Conservation (phyloP, 2,329 filamentous ascomycete genomes). For the Penicillium sp. region DNA sequence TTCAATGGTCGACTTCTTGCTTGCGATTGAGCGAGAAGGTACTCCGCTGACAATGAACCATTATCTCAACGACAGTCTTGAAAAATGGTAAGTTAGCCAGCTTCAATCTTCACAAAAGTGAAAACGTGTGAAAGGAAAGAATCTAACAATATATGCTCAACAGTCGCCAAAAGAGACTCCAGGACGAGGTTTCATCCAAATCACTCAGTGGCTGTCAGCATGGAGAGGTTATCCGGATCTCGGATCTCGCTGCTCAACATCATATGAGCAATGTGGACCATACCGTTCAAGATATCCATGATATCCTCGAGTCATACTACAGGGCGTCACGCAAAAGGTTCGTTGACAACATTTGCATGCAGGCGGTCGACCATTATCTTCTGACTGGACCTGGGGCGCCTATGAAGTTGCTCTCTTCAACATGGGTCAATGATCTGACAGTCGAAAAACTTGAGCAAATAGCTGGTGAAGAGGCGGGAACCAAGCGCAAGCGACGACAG, state of each 20-base stretch:
- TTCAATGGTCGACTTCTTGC: constrained; percentile 54
- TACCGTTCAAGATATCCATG: constrained; percentile 55
- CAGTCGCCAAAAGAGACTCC: constrained; percentile 1
- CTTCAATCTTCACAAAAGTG: not conserved
- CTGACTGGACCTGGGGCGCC: constrained; percentile 54
- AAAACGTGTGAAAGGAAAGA: too few relatives aligned
- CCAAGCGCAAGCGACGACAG: constrained; percentile 44
- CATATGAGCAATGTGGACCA: constrained; percentile 19
- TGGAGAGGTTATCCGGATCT: not conserved
- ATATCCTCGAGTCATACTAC: constrained; percentile 64
- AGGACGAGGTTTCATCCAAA: not conserved
- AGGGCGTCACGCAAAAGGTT: constrained; percentile 62
- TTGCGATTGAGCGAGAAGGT: constrained; percentile 52
- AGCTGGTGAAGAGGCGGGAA: constrained; percentile 56
- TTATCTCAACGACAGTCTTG: constrained; percentile 52
- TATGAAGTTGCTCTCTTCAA: constrained; percentile 53
- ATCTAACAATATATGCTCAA: not conserved
- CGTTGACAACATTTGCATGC: constrained; percentile 62
- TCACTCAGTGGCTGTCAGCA: not conserved
- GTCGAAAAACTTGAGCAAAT: constrained; percentile 55
- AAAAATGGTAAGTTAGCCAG: constrained; percentile 26
- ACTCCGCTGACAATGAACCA: constrained; percentile 53
- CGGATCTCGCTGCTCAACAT: not conserved
- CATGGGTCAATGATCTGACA: constrained; percentile 53
- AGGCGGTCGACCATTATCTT: constrained; percentile 58